Evolutionary conservation across 2,329 filamentous ascomycete genomes (phyloP).

Genomic region (Trichoderma harzianum): DNA sequence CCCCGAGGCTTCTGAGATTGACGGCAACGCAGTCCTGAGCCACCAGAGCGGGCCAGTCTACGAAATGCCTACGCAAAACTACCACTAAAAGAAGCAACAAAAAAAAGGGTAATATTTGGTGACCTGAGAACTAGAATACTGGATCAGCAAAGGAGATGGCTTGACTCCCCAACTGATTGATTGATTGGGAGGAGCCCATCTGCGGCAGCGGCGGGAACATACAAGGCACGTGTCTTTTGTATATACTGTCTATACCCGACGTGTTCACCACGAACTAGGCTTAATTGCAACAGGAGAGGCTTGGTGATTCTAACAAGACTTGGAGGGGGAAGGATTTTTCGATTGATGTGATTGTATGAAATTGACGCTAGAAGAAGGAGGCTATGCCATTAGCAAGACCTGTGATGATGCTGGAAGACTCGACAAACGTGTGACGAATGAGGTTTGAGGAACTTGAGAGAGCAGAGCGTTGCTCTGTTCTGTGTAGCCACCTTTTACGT

Average conservation of each 20-base stretch:
- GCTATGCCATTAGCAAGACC: background rate
- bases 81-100: constrained; percentile 28
- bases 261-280: background rate
- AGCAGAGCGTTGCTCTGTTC: background rate
- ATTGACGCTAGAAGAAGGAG: background rate
- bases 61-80: constrained; percentile 41
- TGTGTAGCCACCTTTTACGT: constrained; percentile 3
- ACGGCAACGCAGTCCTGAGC: constrained; percentile 33
- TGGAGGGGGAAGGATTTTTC: background rate
- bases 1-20: constrained; percentile 38
- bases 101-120: background rate
- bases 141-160: background rate
- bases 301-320: background rate
- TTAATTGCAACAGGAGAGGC: constrained; percentile 4
- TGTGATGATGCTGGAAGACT: background rate
- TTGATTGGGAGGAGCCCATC: background rate
- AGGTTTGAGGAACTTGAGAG: background rate
- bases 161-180: background rate
- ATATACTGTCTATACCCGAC: constrained; percentile 18
- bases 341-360: constrained; percentile 2
- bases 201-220: constrained; percentile 2
- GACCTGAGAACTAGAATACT: background rate
- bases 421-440: constrained; percentile 10
- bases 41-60: constrained; percentile 38
- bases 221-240: constrained; percentile 18